These are phyloP conservation scores for Debaryomyces subglobosus DNA, from an alignment of 1,139 yeast genomes.

Conservation along the genomic window DNA sequence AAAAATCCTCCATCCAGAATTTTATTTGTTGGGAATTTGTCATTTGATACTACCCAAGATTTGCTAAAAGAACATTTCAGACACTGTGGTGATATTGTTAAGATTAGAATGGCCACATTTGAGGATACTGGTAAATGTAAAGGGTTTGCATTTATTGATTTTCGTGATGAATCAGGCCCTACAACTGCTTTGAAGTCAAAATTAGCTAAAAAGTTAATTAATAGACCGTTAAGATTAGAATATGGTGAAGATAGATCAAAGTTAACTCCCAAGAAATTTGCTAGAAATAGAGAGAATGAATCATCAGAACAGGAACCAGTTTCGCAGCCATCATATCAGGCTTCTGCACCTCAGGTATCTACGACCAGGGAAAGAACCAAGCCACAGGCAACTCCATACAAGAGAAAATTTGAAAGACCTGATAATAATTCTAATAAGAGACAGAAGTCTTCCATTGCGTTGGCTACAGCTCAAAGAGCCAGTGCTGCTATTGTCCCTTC, in stretches of 20 bases:
- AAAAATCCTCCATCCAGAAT: slow-evolving; percentile 89
- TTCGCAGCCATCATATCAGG: background rate
- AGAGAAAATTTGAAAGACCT: slow-evolving; percentile 23
- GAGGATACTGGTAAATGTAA: slow-evolving; percentile 96
- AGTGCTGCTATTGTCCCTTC: slow-evolving; percentile 89
- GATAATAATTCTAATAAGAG: slow-evolving; percentile 37
- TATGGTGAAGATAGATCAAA: slow-evolving; percentile 94
- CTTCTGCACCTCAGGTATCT: slow-evolving; percentile 13
- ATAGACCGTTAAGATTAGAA: slow-evolving; percentile 82
- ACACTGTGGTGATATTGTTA: slow-evolving; percentile 77
- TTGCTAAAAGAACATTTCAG: slow-evolving; percentile 76
- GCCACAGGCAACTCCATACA: slow-evolving; percentile 10
- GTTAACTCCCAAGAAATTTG: slow-evolving; percentile 54
- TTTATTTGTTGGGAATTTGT: slow-evolving; percentile 87
- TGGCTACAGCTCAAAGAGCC: slow-evolving; percentile 88
- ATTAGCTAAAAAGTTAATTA: slow-evolving; percentile 64
- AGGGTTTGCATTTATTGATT: slow-evolving; percentile 94
- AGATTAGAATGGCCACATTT: slow-evolving; percentile 94
- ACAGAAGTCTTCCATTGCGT: slow-evolving; percentile 80
- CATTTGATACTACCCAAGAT: slow-evolving; percentile 91
- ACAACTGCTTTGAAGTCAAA: slow-evolving; percentile 81
- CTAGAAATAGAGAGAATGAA: slow-evolving; percentile 19
- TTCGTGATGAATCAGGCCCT: slow-evolving; percentile 77
- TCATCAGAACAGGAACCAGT: slow-evolving; percentile 2
- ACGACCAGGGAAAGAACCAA: slow-evolving; percentile 17